A percentile compares a stretch with the other conserved stretches of the same genome.
These are phyloP conservation scores for Blastocystis sp. DNA, from an alignment of 352 stramenopile genomes.

Conservation along the genomic window DNA sequence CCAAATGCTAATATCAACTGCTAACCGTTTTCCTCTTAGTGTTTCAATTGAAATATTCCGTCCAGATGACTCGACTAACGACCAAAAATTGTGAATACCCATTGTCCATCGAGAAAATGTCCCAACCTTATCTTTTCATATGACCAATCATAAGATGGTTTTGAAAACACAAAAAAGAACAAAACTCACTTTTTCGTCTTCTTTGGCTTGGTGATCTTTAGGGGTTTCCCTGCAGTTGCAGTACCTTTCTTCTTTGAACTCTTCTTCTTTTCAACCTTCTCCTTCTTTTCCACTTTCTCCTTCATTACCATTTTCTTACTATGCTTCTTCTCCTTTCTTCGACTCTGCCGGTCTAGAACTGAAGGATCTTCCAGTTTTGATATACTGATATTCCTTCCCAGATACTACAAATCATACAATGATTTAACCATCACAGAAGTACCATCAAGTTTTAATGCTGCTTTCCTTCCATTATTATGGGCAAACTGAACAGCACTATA, in stretches of 20 bases:
- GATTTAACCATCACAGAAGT: neutral
- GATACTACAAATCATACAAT: neutral
- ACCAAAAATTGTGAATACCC: constrained; percentile 97
- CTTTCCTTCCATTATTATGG: neutral
- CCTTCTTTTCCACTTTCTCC: constrained; percentile 1
- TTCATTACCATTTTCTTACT: constrained; percentile 28
- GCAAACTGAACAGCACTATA: constrained; percentile 51
- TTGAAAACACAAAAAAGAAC: neutral
- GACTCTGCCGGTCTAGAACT: constrained; percentile 38
- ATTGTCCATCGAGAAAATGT: constrained; percentile 74
- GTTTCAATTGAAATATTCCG: constrained; percentile 95
- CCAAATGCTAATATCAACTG: constrained; percentile 98
- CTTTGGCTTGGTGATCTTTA: neutral
- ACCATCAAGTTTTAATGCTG: neutral
- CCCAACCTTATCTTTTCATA: no score
- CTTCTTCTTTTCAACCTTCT: constrained; percentile 8
- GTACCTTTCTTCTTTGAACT: neutral
- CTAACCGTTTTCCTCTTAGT: constrained; percentile 87
- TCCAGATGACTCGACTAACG: constrained; percentile 89
- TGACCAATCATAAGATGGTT: no score
- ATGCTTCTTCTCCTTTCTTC: constrained; percentile 33
- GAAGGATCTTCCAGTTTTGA: constrained; percentile 3
- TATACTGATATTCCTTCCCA: constrained; percentile 7
- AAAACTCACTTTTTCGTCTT: neutral
- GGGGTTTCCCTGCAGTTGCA: neutral